Conservation (phyloP, 257 asterid species). For the Linderniella brevidens region DNA sequence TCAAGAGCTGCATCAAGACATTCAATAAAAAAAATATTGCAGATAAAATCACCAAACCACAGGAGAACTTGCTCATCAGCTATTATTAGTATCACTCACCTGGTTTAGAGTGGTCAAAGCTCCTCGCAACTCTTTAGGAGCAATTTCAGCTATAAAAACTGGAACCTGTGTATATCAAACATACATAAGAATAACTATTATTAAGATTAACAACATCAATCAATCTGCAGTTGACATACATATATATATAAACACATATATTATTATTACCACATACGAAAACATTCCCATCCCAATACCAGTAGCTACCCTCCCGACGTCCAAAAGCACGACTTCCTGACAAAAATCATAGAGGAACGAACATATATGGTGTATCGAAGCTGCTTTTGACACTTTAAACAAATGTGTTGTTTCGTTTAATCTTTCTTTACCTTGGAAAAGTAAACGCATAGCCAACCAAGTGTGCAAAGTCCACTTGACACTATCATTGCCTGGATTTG, state of each 20-base stretch:
- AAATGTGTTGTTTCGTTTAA: background rate
- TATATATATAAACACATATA: no score
- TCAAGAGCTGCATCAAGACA: slow-evolving; percentile 53
- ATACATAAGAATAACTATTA: no score
- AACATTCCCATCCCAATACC: slow-evolving; percentile 97
- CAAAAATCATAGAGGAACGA: slow-evolving; percentile 10
- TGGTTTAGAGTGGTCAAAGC: slow-evolving; percentile 72
- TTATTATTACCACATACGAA: slow-evolving; percentile 52
- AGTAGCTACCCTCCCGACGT: slow-evolving; percentile 73
- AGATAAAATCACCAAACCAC: background rate
- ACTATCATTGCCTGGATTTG: slow-evolving; percentile 64
- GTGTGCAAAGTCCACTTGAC: slow-evolving; percentile 58
- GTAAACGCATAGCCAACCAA: slow-evolving; percentile 81
- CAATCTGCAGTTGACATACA: no score
- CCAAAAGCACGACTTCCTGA: slow-evolving; percentile 45
- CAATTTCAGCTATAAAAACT: slow-evolving; percentile 77
- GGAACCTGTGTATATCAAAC: slow-evolving; percentile 43
- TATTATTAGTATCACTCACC: slow-evolving; percentile 22
- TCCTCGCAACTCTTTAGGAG: slow-evolving; percentile 80
- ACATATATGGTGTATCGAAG: background rate
- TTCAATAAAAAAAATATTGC: background rate
- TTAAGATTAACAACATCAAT: no score
- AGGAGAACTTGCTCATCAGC: no score
- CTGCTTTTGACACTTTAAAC: background rate
- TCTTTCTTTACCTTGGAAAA: slow-evolving; percentile 45